phyloP scores from a whole-genome alignment of 1,139 yeast species.

The Pichia sorboxylosa region DNA sequence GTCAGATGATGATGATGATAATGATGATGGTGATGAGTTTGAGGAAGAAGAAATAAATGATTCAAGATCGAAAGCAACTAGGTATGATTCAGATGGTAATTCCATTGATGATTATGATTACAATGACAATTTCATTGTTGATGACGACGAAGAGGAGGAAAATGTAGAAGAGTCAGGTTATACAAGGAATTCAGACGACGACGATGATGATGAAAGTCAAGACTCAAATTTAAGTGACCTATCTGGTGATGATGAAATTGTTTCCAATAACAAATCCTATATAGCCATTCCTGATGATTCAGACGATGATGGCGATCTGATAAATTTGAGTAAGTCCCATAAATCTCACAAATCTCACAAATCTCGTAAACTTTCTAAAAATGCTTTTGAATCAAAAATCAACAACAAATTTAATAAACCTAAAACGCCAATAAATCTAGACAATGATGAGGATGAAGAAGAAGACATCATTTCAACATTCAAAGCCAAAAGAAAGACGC shows the following conservation, averaged over 20 bases:
- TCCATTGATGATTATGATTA: slow-evolving; percentile 7
- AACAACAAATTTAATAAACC: no score
- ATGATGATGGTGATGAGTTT: slow-evolving; percentile 10
- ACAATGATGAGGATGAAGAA: not conserved
- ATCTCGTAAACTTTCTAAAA: no score
- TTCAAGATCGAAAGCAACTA: not conserved
- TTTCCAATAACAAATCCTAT: not conserved
- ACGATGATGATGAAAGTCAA: not conserved
- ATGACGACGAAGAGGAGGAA: slow-evolving; percentile 8
- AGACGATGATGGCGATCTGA: slow-evolving; percentile 3
- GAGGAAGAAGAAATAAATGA: no score
- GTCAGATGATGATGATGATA: slow-evolving; percentile 8
- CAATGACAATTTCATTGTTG: slow-evolving; percentile 13
- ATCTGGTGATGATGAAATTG: slow-evolving; percentile 8
- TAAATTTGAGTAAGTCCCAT: not conserved
- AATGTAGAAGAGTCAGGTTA: slow-evolving; percentile 1
- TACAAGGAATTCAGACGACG: not conserved
- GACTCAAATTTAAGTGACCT: slow-evolving; percentile 1
- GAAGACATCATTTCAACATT: no score
- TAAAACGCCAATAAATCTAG: not conserved
- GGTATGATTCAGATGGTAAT: no score
- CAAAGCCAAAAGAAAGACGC: no score
- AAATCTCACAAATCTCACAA: no score
- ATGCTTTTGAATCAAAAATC: not conserved
- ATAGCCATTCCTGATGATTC: not conserved